phyloP scores from a whole-genome alignment of 352 stramenopile species.

The Thraustochytrium sp. region DNA sequence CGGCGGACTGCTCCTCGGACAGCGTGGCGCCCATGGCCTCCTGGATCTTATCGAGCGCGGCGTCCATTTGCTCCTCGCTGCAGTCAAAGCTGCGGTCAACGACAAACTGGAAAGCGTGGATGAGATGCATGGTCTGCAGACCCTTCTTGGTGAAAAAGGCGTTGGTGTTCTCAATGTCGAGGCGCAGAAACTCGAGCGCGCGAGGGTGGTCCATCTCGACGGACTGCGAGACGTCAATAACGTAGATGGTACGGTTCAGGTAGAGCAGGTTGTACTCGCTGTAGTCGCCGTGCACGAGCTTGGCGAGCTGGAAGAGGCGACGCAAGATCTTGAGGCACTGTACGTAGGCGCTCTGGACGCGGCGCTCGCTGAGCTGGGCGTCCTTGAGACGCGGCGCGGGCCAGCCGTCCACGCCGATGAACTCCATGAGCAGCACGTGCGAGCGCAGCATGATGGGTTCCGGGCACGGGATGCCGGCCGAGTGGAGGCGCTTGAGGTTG shows the following conservation, averaged over 20 bases:
- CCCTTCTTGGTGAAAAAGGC: slow-evolving; percentile 84
- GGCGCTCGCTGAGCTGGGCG: slow-evolving; percentile 72
- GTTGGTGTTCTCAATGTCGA: slow-evolving; percentile 94
- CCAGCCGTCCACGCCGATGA: slow-evolving; percentile 91
- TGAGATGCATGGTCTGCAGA: slow-evolving; percentile 42
- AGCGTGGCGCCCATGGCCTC: slow-evolving; percentile 63
- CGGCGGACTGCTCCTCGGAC: slow-evolving; percentile 77
- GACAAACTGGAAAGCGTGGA: slow-evolving; percentile 46
- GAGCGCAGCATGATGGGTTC: slow-evolving; percentile 85
- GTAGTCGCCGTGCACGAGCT: slow-evolving; percentile 95
- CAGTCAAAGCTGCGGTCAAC: slow-evolving; percentile 30
- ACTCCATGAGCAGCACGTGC: slow-evolving; percentile 98
- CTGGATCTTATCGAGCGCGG: slow-evolving; percentile 80
- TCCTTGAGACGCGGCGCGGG: slow-evolving; percentile 88
- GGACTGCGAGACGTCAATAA: slow-evolving; percentile 98
- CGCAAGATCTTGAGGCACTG: slow-evolving; percentile 91
- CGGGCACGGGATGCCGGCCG: slow-evolving; percentile 81
- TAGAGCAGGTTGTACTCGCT: slow-evolving; percentile 99
- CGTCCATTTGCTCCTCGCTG: slow-evolving; percentile 66
- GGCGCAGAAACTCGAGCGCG: slow-evolving; percentile 93
- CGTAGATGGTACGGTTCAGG: slow-evolving; percentile 77
- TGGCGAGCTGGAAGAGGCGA: slow-evolving; percentile 90
- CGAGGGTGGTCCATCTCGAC: slow-evolving; percentile 96
- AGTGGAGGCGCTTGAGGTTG: slow-evolving; percentile 87
- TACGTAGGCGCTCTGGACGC: slow-evolving; percentile 87